A percentile compares a stretch with the other conserved stretches of the same genome.
Conservation (phyloP, 441 rosid genomes). For the Jatropha podagrica region DNA sequence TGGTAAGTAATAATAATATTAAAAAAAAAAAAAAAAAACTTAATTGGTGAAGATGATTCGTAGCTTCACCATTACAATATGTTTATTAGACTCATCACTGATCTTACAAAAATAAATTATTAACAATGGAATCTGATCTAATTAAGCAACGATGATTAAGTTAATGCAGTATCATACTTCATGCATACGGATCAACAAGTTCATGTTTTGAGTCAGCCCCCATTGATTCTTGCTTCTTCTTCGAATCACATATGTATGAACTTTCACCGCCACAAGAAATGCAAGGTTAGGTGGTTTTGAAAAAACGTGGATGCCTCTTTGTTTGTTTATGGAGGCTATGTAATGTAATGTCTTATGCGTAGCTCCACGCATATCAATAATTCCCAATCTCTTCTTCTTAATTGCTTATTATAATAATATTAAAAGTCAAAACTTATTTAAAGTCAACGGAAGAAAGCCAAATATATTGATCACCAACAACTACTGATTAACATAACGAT, state of each 20-base stretch:
- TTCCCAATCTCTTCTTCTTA: not conserved
- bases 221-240: constrained; percentile 15
- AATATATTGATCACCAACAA: not conserved
- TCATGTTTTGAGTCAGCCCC: not conserved
- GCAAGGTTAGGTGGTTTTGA: not conserved
- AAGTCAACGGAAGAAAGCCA: constrained; percentile 12
- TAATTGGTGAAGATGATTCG: not conserved
- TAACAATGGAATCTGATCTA: no score
- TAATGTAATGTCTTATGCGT: not conserved
- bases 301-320: not conserved
- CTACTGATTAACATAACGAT: no score
- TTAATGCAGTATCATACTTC: no score
- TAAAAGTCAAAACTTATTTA: constrained; percentile 8
- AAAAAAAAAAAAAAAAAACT: not conserved
- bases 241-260: not conserved
- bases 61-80: not conserved
- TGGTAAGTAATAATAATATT: no score
- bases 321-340: not conserved
- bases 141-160: not conserved
- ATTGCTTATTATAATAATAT: not conserved
- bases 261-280: not conserved
- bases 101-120: no score
- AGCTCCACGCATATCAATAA: not conserved
- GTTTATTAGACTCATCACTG: not conserved
- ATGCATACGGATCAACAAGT: not conserved